Percentiles rank a stretch among this genome's conserved stretches.
phyloP scores from a whole-genome alignment of 1,284 basidiomycete species.

The Tilletia setariae region DNA sequence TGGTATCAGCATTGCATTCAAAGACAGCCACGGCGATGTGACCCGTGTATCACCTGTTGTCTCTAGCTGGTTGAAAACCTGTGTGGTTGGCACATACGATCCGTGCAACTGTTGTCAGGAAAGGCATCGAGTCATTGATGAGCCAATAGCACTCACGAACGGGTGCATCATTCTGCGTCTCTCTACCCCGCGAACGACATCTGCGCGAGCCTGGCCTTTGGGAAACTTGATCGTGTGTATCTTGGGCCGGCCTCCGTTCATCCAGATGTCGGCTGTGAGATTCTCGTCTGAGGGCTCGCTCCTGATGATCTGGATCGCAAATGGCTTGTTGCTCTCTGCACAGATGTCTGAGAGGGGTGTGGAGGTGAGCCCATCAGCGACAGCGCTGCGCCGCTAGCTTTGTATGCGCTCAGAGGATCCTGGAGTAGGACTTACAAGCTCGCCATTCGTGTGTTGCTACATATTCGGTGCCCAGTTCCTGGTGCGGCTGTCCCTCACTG shows the following conservation, averaged over 20 bases:
- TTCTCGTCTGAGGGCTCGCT: not conserved
- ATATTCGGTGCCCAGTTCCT: not conserved
- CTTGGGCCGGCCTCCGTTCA: not conserved
- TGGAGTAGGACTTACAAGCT: not conserved
- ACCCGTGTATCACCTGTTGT: not conserved
- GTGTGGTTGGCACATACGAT: not conserved
- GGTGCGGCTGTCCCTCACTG: not conserved
- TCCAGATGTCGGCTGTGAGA: not conserved
- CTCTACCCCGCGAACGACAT: not conserved
- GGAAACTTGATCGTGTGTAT: constrained; percentile 2
- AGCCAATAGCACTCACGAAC: not conserved
- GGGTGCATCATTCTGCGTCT: not conserved
- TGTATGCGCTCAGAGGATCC: too few species aligned
- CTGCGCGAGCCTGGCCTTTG: not conserved
- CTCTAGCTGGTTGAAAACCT: not conserved
- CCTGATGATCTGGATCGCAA: not conserved
- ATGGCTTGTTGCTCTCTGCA: not conserved
- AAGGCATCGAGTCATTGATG: too few species aligned
- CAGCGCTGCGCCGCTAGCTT: not conserved
- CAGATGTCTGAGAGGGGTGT: not conserved
- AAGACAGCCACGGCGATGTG: not conserved
- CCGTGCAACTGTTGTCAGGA: too few species aligned
- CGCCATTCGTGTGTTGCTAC: not conserved
- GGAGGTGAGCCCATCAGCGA: not conserved
- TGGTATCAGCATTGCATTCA: too few species aligned